Conservation (phyloP, 2,329 filamentous ascomycete genomes). For the Metarhizium sp. region DNA sequence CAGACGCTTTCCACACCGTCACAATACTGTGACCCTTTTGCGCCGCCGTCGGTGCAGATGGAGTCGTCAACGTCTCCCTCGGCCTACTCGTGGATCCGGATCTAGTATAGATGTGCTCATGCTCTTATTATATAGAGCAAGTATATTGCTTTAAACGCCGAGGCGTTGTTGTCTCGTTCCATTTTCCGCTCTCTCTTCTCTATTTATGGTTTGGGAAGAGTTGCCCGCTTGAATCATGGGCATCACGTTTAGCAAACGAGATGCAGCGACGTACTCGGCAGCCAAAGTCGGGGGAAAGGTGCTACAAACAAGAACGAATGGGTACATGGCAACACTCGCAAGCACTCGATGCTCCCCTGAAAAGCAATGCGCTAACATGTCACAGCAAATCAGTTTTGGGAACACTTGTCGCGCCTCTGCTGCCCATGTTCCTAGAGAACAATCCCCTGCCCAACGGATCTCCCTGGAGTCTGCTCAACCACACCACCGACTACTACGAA, state of each 20-base stretch:
- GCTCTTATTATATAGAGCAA: neutral
- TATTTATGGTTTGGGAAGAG: neutral
- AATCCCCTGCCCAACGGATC: slow-evolving; percentile 39
- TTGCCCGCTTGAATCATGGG: neutral
- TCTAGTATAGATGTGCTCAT: neutral
- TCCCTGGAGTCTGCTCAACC: slow-evolving; percentile 41
- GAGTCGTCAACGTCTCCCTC: too few relatives aligned
- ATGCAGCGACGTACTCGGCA: neutral
- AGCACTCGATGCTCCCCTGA: neutral
- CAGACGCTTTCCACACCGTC: neutral
- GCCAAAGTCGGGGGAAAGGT: slow-evolving; percentile 11
- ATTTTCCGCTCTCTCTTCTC: neutral
- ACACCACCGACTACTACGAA: slow-evolving; percentile 40
- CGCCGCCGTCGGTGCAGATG: neutral
- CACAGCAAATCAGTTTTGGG: slow-evolving; percentile 29
- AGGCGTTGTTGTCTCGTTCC: neutral
- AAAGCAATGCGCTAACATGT: neutral
- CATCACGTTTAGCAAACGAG: neutral
- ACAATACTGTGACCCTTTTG: neutral
- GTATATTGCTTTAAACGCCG: neutral
- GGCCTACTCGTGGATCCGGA: neutral
- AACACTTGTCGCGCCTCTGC: slow-evolving; percentile 25
- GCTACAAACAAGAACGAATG: slow-evolving; percentile 27
- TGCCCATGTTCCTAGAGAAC: slow-evolving; percentile 35
- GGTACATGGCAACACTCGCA: slow-evolving; percentile 19